A percentile compares a stretch with the other conserved stretches of the same genome.
These are phyloP conservation scores for Globisporangium lucens DNA, from an alignment of 352 stramenopile species.

Conservation along the genomic window DNA sequence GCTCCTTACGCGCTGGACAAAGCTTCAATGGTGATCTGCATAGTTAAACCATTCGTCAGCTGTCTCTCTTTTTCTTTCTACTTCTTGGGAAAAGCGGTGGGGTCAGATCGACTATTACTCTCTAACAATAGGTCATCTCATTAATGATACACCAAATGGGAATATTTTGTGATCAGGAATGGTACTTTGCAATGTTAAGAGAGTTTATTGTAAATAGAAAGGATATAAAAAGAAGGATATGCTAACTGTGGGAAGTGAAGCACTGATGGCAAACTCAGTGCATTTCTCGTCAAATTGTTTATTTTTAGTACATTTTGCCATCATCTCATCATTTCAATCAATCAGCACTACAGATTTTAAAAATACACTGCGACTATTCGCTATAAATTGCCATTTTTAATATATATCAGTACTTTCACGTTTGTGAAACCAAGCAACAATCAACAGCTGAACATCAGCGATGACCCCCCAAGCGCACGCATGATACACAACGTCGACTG, in stretches of 20 bases:
- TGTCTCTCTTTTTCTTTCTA: neutral
- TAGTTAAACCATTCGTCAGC: neutral
- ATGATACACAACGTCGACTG: neutral
- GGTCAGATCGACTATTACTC: neutral
- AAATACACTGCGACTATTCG: too few relatives aligned
- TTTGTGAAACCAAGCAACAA: too few relatives aligned
- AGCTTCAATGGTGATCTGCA: neutral
- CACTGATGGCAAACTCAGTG: neutral
- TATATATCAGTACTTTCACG: too few relatives aligned
- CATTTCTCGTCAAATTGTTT: neutral
- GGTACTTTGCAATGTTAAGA: neutral
- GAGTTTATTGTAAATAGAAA: neutral
- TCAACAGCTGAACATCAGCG: too few relatives aligned
- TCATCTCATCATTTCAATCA: too few relatives aligned
- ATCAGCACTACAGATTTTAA: too few relatives aligned
- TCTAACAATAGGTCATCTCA: neutral
- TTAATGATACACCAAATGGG: neutral
- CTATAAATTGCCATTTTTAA: too few relatives aligned
- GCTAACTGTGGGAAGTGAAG: neutral
- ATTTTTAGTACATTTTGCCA: neutral
- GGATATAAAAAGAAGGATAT: neutral
- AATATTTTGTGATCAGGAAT: too few relatives aligned
- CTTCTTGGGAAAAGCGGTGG: neutral
- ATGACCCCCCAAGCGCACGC: neutral
- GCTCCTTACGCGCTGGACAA: neutral